Base-by-base conservation (phyloP, 345 rosid genomes). In the Aethionema arabicum region DNA sequence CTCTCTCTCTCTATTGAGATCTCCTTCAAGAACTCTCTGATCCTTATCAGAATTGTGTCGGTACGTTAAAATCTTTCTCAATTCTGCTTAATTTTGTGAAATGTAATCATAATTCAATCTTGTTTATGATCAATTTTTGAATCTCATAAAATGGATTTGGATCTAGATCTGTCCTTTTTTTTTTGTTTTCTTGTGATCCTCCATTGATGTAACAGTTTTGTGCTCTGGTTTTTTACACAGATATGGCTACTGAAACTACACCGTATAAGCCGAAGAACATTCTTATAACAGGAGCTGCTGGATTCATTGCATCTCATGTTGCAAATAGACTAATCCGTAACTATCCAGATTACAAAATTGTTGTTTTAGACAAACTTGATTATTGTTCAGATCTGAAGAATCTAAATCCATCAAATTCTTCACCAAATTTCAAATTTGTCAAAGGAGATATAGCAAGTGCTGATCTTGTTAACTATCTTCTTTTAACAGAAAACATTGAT, bases 281-380 rank as follows among this genome's bases (percentile, higher is more conserved):
- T 72, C 82, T 84, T 30, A 76, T 84, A 41, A 84, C 86, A 5
- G 89, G 89, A 13, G 86, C 89, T 32, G 84, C 89, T 29, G 89
- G 89, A 35, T 84, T 84, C 66, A 81, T 84, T 57, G 84, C 81
- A 10, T 84, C 86, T 1, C 86, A 81, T 72, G 83, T 81, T 4
- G 78, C 84, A 27, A 72, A 64, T 37, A 68, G 83, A 21, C 32
- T 84, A 39, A 72, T 76, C 70, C 75, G 66, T 13, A 78, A 70
- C 72, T 76, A 84, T 57, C 84, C 83, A 3, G 71, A 78, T 13
- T 81, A 81, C 86, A 76, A 76, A 52, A 79, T 81, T 37, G 76
- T 84, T 21, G 89, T 80, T 4, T 67, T 84, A 7, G 89, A 84
- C 76, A 84, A 84, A 73, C 79, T 84, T 63, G 86, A 84, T 66